These are phyloP conservation scores for Hyaloperonospora arabidopsidis DNA, from an alignment of 352 stramenopile genomes.

Conservation along the genomic window DNA sequence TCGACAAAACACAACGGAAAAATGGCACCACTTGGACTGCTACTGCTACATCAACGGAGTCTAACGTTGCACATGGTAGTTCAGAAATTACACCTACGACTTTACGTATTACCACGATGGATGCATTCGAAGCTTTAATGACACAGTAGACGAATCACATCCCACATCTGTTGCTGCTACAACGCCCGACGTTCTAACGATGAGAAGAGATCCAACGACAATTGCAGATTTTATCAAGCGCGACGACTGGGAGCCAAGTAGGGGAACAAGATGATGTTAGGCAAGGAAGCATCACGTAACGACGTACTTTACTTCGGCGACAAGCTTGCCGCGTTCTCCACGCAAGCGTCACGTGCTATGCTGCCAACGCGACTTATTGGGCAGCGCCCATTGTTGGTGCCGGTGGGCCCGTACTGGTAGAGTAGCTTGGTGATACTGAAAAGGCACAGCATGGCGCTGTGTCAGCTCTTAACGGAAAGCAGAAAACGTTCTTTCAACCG, in stretches of 20 bases:
- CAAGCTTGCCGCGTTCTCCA: slow-evolving; percentile 33
- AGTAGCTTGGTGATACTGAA: too few relatives aligned
- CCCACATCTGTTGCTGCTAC: background rate
- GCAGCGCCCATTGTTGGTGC: slow-evolving; percentile 46
- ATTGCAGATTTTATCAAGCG: background rate
- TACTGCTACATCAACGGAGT: background rate
- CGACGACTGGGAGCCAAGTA: slow-evolving; percentile 31
- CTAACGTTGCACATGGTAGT: background rate
- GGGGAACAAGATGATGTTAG: slow-evolving; percentile 78
- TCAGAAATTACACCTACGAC: background rate
- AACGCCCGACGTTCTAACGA: slow-evolving; percentile 4
- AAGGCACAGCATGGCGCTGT: slow-evolving; percentile 8
- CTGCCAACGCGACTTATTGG: slow-evolving; percentile 52
- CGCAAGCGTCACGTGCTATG: slow-evolving; percentile 40
- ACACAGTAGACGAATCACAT: too few relatives aligned
- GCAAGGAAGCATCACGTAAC: slow-evolving; percentile 50
- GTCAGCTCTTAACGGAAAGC: slow-evolving; percentile 57
- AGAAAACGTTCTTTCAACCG: slow-evolving; percentile 40
- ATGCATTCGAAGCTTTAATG: too few relatives aligned
- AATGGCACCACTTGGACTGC: background rate
- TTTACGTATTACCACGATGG: background rate
- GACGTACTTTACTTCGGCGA: slow-evolving; percentile 52
- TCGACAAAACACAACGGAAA: slow-evolving; percentile 10
- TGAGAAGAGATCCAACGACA: background rate
- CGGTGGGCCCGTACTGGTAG: slow-evolving; percentile 12